These are phyloP conservation scores for Delonix regia DNA, from an alignment of 306 rosid species.

Conservation along the genomic window DNA sequence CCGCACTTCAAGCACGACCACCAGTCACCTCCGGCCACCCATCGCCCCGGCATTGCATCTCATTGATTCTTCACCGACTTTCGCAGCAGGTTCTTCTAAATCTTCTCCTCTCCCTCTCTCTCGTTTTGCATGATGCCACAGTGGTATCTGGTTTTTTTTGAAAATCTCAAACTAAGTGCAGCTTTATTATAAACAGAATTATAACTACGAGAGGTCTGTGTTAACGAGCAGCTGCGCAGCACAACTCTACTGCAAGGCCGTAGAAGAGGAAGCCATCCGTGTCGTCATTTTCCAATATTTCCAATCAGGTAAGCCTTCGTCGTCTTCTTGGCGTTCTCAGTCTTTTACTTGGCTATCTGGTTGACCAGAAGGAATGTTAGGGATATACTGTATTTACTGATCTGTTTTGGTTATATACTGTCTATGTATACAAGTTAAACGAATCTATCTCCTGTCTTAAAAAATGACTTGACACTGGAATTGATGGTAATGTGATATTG, in stretches of 20 bases:
- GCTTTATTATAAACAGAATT: neutral
- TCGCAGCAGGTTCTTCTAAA: neutral
- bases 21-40: neutral
- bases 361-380: neutral
- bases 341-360: too few species aligned
- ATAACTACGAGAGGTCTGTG: neutral
- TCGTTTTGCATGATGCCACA: neutral
- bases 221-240: neutral
- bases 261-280: too few species aligned
- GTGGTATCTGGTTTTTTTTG: neutral
- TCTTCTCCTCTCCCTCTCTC: neutral
- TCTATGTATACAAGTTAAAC: neutral
- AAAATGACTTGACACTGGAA: neutral
- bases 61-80: neutral
- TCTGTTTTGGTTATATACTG: neutral
- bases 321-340: too few species aligned
- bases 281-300: too few species aligned
- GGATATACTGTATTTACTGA: neutral
- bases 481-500: neutral
- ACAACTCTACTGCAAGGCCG: neutral
- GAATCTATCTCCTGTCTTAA: neutral
- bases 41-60: neutral
- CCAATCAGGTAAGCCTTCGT: too few species aligned
- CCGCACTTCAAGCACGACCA: too few species aligned
- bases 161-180: neutral